Evolutionary conservation across 2,329 filamentous ascomycete species (phyloP).

Genomic region (Diaporthe nobilis): DNA sequence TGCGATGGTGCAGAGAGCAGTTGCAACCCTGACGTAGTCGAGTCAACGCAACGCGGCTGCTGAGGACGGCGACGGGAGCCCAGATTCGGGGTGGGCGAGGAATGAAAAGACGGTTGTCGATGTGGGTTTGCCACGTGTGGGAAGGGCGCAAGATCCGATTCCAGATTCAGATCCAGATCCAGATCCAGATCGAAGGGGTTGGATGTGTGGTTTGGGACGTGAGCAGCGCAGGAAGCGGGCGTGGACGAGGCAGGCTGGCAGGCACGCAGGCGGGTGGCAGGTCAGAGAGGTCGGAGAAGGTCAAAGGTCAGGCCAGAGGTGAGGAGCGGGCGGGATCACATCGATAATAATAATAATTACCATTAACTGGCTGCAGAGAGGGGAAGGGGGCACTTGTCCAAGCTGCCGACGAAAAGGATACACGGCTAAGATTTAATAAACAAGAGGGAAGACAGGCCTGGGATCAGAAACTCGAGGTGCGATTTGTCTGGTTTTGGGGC

Average conservation of each 20-base stretch:
- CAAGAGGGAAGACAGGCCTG: slow-evolving; percentile 38
- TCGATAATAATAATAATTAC: slow-evolving; percentile 40
- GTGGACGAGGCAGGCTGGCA: not conserved
- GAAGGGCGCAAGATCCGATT: slow-evolving; percentile 18
- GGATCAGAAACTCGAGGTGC: slow-evolving; percentile 40
- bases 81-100: not conserved
- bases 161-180: slow-evolving; percentile 19
- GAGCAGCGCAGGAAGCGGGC: not conserved
- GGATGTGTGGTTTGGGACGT: not conserved
- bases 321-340: slow-evolving; percentile 31
- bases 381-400: slow-evolving; percentile 29
- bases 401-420: slow-evolving; percentile 38
- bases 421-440: slow-evolving; percentile 40
- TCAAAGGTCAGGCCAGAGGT: slow-evolving; percentile 19
- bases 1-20: slow-evolving; percentile 17
- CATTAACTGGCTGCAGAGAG: slow-evolving; percentile 33
- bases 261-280: not conserved
- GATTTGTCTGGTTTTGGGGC: slow-evolving; percentile 40
- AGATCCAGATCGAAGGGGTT: slow-evolving; percentile 16
- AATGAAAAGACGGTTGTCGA: not conserved
- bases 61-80: not conserved
- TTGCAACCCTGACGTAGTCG: slow-evolving; percentile 21
- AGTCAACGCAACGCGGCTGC: slow-evolving; percentile 11
- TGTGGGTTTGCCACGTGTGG: slow-evolving; percentile 33
- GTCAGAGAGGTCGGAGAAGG: slow-evolving; percentile 14